These are phyloP conservation scores for Pythium oligandrum DNA, from an alignment of 352 stramenopile genomes.

Conservation along the genomic window DNA sequence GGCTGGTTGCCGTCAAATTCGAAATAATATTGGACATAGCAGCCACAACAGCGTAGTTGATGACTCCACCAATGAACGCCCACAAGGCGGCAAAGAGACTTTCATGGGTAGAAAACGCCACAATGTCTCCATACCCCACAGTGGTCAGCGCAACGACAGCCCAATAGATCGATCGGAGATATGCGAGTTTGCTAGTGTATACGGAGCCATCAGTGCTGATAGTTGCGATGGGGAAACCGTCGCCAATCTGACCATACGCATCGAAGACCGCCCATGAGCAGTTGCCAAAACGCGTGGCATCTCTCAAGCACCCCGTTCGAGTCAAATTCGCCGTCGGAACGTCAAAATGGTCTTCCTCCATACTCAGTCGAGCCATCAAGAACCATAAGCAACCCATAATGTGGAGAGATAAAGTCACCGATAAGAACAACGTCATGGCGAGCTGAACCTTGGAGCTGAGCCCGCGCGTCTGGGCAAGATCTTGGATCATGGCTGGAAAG, in stretches of 20 bases:
- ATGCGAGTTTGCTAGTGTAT: constrained; percentile 54
- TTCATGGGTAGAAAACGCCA: constrained; percentile 64
- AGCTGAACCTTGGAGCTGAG: constrained; percentile 59
- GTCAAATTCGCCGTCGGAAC: constrained; percentile 13
- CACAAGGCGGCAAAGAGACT: constrained; percentile 67
- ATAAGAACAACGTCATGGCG: constrained; percentile 41
- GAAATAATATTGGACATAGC: constrained; percentile 80
- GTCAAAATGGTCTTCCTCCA: constrained; percentile 3
- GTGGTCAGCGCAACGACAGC: constrained; percentile 61
- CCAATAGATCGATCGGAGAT: constrained; percentile 74
- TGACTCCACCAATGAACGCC: constrained; percentile 68
- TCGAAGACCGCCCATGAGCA: constrained; percentile 71
- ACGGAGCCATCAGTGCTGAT: constrained; percentile 6
- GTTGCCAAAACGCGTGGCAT: constrained; percentile 45
- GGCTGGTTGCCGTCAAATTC: constrained; percentile 53
- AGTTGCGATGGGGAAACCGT: constrained; percentile 39
- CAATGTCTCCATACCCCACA: constrained; percentile 74
- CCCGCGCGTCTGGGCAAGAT: constrained; percentile 49
- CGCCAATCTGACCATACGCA: constrained; percentile 57
- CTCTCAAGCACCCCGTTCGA: constrained; percentile 35
- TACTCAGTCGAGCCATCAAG: constrained; percentile 34
- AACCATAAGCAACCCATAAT: constrained; percentile 67
- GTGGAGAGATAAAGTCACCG: constrained; percentile 50
- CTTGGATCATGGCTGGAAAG: constrained; percentile 33
- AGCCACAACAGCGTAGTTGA: constrained; percentile 76